Evolutionary conservation across 495 filamentous ascomycete species (phyloP).

Genomic region (Aspergillus leporis): DNA sequence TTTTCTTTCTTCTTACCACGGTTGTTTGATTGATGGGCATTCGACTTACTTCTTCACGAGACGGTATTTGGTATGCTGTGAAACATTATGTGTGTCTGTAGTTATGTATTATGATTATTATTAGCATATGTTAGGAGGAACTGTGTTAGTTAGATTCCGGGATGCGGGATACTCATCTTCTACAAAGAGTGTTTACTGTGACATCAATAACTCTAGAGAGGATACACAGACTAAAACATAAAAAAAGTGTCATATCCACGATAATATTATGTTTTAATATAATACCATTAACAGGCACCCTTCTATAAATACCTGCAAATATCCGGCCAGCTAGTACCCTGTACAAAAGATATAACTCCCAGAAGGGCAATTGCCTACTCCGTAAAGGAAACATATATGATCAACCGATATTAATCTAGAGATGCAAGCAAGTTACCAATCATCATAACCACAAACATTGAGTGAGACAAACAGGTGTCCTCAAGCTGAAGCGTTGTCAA

Average conservation of each 20-base stretch:
- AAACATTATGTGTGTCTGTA: not conserved
- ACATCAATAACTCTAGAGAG: too few species aligned
- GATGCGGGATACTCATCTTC: not conserved
- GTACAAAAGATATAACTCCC: not conserved
- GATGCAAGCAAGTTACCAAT: not conserved
- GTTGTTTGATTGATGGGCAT: not conserved
- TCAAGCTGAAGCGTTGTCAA: not conserved
- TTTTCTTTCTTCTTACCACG: not conserved
- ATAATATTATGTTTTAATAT: not conserved
- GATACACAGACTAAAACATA: too few species aligned
- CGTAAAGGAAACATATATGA: not conserved
- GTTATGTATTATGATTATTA: not conserved
- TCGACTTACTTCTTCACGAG: not conserved
- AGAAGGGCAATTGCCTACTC: not conserved
- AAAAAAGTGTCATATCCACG: not conserved
- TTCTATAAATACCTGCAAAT: not conserved
- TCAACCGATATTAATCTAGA: not conserved
- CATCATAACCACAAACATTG: not conserved
- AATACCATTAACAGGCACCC: not conserved
- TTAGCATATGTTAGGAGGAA: not conserved
- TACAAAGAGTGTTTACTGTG: too few species aligned
- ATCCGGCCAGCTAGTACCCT: not conserved
- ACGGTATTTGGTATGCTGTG: conserved; percentile 4
- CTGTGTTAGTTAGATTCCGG: not conserved
- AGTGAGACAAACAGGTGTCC: not conserved